phyloP scores from a whole-genome alignment of 73 alveolate species.

The Stentor coeruleus region DNA sequence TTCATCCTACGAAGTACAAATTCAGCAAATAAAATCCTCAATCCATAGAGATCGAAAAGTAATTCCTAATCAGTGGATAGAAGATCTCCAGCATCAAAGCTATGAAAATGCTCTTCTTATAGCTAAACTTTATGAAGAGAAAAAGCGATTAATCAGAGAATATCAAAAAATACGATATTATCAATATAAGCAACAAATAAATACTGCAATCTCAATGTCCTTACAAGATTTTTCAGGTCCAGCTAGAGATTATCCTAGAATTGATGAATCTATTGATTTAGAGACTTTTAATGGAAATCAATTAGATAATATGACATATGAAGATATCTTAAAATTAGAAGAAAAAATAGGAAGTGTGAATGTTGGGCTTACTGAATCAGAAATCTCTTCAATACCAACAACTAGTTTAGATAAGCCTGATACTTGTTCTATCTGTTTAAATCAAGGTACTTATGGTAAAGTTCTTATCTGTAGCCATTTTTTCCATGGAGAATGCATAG shows the following conservation, averaged over 20 bases:
- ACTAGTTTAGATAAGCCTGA: slow-evolving; percentile 30
- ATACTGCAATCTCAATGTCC: background rate
- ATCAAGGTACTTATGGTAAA: slow-evolving; percentile 37
- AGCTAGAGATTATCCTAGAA: slow-evolving; percentile 64
- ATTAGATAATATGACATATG: too few species aligned
- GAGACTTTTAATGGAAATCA: too few species aligned
- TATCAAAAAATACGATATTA: too few species aligned
- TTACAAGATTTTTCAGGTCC: slow-evolving; percentile 26
- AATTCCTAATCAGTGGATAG: background rate
- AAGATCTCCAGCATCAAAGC: background rate
- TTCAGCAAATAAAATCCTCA: too few species aligned
- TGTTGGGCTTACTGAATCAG: slow-evolving; percentile 58
- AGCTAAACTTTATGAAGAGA: background rate
- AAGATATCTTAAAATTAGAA: slow-evolving; percentile 63
- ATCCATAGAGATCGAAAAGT: background rate
- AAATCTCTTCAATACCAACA: slow-evolving; percentile 40
- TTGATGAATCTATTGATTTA: too few species aligned
- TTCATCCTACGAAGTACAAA: background rate
- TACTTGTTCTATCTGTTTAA: slow-evolving; percentile 30
- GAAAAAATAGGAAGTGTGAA: slow-evolving; percentile 70
- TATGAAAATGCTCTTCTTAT: background rate
- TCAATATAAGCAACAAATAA: background rate
- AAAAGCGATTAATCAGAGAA: background rate
- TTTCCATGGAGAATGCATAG: slow-evolving; percentile 71
- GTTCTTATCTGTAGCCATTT: slow-evolving; percentile 61